Conservation (phyloP, 148 eudicot genomes). For the Diospyros kaki region DNA sequence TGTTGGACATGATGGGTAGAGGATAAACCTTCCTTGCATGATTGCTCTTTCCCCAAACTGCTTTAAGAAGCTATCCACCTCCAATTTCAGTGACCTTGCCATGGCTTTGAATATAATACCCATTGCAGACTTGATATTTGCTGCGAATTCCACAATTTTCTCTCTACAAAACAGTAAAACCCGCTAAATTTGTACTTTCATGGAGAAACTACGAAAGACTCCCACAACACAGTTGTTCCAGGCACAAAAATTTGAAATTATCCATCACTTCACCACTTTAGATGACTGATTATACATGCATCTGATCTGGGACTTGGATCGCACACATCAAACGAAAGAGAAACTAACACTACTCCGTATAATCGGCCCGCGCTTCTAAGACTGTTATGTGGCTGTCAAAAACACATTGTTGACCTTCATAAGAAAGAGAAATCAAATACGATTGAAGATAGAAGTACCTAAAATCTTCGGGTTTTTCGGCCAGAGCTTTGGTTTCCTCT, state of each 20-base stretch:
- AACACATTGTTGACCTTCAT: too few relatives aligned
- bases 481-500: slow-evolving; percentile 35
- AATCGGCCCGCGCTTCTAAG: too few relatives aligned
- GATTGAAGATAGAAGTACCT: slow-evolving; percentile 18
- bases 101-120: slow-evolving; percentile 27
- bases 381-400: too few relatives aligned
- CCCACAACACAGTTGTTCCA: background rate
- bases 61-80: slow-evolving; percentile 18
- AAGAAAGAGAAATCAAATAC: too few relatives aligned
- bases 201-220: too few relatives aligned
- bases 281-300: too few relatives aligned
- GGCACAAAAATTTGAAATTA: too few relatives aligned
- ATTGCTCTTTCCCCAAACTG: slow-evolving; percentile 27
- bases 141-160: slow-evolving; percentile 26
- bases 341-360: too few relatives aligned
- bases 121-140: slow-evolving; percentile 17
- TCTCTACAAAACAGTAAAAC: slow-evolving; percentile 20
- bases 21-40: slow-evolving; percentile 29
- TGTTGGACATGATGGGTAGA: slow-evolving; percentile 34
- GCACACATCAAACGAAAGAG: too few relatives aligned
- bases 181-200: background rate
- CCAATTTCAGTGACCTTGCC: slow-evolving; percentile 26
- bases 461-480: slow-evolving; percentile 32
- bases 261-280: too few relatives aligned
- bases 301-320: too few relatives aligned